Evolutionary conservation across 2,329 filamentous ascomycete species (phyloP).

Genomic region (Fusarium sublunatum): DNA sequence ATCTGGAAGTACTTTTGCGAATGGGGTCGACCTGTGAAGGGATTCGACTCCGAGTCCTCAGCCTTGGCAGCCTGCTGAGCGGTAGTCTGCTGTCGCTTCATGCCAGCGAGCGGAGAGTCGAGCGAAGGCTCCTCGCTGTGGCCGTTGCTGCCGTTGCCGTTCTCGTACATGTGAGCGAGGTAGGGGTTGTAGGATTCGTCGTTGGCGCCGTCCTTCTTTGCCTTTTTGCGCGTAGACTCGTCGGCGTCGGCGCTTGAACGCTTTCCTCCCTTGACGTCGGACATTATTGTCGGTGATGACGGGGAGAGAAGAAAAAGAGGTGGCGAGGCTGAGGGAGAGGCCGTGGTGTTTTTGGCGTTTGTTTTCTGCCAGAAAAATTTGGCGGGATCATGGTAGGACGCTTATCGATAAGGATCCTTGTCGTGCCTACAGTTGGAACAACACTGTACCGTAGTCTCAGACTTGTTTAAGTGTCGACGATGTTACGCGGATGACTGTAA

Average conservation of each 20-base stretch:
- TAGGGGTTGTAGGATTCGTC: constrained; percentile 77
- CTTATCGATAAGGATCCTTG: constrained; percentile 51
- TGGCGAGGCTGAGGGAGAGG: constrained; percentile 42
- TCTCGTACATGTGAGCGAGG: constrained; percentile 85
- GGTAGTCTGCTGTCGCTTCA: constrained; percentile 85
- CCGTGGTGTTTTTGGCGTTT: constrained; percentile 33
- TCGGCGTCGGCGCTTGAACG: constrained; percentile 59
- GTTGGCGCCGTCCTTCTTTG: constrained; percentile 52
- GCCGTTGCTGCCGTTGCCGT: constrained; percentile 56
- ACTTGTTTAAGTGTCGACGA: too few species aligned
- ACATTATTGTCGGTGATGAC: constrained; percentile 50
- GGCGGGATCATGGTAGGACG: constrained; percentile 39
- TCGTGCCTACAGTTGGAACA: constrained; percentile 29
- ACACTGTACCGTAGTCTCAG: not conserved
- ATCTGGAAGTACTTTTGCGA: constrained; percentile 91
- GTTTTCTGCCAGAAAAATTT: constrained; percentile 46
- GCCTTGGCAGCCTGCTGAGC: constrained; percentile 76
- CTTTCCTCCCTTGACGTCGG: constrained; percentile 56
- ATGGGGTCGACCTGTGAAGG: constrained; percentile 83
- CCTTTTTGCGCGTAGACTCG: constrained; percentile 57
- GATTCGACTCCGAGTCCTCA: constrained; percentile 85
- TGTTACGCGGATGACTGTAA: too few species aligned
- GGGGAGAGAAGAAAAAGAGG: constrained; percentile 17
- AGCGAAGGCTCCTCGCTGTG: constrained; percentile 51
- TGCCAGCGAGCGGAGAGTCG: constrained; percentile 67